These are phyloP conservation scores for Knoxdaviesia capensis DNA, from an alignment of 2,329 filamentous ascomycete species.

Conservation along the genomic window DNA sequence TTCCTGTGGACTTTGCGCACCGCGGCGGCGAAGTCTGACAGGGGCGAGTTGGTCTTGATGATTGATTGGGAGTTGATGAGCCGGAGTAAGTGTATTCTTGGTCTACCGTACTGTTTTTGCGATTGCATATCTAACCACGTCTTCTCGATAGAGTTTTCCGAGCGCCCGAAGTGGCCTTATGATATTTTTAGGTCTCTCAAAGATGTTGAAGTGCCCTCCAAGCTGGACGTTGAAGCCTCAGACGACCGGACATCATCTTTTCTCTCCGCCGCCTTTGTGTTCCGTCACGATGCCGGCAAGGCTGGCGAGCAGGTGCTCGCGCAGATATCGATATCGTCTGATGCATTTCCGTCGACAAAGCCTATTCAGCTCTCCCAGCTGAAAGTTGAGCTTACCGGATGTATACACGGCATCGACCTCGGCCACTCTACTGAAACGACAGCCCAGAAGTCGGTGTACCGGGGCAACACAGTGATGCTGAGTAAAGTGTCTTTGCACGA, in stretches of 20 bases:
- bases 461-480: no score
- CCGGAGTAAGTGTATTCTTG: conserved; percentile 23
- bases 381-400: conserved; percentile 32
- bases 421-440: conserved; percentile 4
- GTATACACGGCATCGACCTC: conserved; percentile 8
- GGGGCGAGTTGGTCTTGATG: conserved; percentile 34
- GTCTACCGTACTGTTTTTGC: no score
- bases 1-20: conserved; percentile 39
- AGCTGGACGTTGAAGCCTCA: conserved; percentile 27
- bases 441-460: no score
- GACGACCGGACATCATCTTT: conserved; percentile 32
- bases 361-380: conserved; percentile 31
- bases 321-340: conserved; percentile 36
- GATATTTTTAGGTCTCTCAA: conserved; percentile 37
- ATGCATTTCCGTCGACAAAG: conserved; percentile 29
- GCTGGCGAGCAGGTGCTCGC: conserved; percentile 38
- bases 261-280: conserved; percentile 33
- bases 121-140: conserved; percentile 3
- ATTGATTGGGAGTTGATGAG: conserved; percentile 47
- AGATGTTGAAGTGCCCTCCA: conserved; percentile 20
- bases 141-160: conserved; percentile 25
- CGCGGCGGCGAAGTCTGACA: conserved; percentile 30
- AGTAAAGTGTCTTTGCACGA: no score
- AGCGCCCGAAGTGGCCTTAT: conserved; percentile 37
- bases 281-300: conserved; percentile 35